Conservation (phyloP, 1,284 basidiomycete species). For the Exobasidium cylindrosporum region DNA sequence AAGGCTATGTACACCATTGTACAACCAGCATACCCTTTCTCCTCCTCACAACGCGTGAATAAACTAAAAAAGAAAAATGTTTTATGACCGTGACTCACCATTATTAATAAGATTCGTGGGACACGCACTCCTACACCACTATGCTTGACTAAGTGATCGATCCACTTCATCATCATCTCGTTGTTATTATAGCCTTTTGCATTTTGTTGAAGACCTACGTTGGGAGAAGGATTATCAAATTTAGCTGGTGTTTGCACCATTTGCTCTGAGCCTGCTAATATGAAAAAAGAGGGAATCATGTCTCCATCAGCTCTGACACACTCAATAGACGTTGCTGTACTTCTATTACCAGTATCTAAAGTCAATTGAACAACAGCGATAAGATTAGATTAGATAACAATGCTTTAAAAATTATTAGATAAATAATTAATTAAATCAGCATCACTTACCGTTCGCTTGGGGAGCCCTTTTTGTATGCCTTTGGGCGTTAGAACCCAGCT, state of each 20-base stretch:
- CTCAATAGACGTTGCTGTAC: not conserved
- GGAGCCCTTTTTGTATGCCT: not conserved
- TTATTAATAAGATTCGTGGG: not conserved
- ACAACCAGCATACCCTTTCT: too few relatives aligned
- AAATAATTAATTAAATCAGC: not conserved
- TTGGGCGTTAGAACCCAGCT: not conserved
- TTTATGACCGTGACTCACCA: not conserved
- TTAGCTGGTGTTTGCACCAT: not conserved
- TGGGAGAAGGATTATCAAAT: not conserved
- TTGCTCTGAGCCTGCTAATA: not conserved
- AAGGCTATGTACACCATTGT: too few relatives aligned
- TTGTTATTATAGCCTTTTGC: not conserved
- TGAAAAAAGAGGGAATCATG: not conserved
- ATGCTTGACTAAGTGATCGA: not conserved
- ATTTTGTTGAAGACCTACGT: not conserved
- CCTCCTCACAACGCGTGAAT: not conserved
- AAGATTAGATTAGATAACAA: not conserved
- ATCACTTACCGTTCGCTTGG: not conserved
- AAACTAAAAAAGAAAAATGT: not conserved
- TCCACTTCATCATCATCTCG: not conserved
- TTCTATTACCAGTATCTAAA: not conserved
- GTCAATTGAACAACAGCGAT: not conserved
- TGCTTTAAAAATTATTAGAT: not conserved
- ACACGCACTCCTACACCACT: not conserved
- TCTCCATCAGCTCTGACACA: not conserved